phyloP scores from a whole-genome alignment of 306 rosid species.

The Castanea mollissima region DNA sequence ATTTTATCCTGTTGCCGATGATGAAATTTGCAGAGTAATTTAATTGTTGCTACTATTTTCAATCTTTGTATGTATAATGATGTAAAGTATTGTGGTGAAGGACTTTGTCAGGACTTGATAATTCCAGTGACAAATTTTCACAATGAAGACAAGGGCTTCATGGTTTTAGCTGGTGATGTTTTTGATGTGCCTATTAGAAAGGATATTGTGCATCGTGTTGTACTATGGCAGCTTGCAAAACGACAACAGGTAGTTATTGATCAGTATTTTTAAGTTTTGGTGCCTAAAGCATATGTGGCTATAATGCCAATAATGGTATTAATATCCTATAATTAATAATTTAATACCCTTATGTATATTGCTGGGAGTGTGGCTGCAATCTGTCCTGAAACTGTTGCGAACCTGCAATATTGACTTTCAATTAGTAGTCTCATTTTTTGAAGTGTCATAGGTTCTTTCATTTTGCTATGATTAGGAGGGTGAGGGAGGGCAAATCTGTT shows the following conservation, averaged over 20 bases:
- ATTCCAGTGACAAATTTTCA: constrained; percentile 87
- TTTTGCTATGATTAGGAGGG: too few species aligned
- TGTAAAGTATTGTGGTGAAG: constrained; percentile 39
- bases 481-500: neutral
- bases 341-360: neutral
- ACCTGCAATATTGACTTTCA: neutral
- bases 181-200: constrained; percentile 88
- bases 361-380: neutral
- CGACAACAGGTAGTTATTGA: constrained; percentile 67
- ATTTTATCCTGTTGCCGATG: neutral
- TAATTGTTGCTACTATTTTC: constrained; percentile 9
- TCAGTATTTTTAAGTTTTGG: constrained; percentile 15
- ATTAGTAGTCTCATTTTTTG: neutral
- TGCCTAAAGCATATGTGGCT: constrained; percentile 14
- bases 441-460: neutral
- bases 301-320: constrained; percentile 14
- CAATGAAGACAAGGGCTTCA: constrained; percentile 79
- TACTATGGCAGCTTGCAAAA: constrained; percentile 91
- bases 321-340: neutral
- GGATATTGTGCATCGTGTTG: constrained; percentile 88
- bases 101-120: constrained; percentile 74
- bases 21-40: neutral
- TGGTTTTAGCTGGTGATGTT: constrained; percentile 92
- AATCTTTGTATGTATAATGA: neutral
- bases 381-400: neutral